Conservation (phyloP, 192 early-diverging fungal genomes). For the Podila epicladia region DNA sequence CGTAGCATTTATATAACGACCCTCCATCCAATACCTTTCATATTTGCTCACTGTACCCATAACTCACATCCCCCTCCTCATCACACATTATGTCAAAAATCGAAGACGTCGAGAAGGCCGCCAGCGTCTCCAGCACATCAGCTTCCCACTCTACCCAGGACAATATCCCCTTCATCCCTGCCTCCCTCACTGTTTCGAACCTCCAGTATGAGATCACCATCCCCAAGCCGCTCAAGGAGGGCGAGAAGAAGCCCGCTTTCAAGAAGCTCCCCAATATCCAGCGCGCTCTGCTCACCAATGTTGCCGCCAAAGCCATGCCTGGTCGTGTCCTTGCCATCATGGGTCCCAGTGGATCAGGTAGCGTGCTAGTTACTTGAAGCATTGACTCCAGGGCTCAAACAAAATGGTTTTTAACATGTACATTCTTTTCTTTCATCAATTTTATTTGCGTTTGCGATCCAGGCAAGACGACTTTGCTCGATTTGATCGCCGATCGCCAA, state of each 20-base stretch:
- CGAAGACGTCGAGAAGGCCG: constrained; percentile 12
- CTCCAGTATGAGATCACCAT: constrained; percentile 44
- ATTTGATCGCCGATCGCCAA: constrained; percentile 66
- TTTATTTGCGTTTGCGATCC: not conserved
- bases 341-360: constrained; percentile 66
- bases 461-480: constrained; percentile 75
- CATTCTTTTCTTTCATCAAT: not conserved
- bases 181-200: constrained; percentile 26
- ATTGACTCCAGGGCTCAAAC: too few relatives aligned
- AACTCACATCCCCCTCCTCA: not conserved
- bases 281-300: constrained; percentile 28
- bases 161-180: constrained; percentile 42
- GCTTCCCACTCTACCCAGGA: not conserved
- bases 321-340: constrained; percentile 71
- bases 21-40: not conserved
- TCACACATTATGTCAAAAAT: not conserved
- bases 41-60: not conserved
- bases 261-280: constrained; percentile 37
- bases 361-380: too few relatives aligned
- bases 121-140: constrained; percentile 6
- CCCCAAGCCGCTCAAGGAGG: constrained; percentile 23
- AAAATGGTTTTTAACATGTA: too few relatives aligned
- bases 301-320: constrained; percentile 47
- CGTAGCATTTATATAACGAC: not conserved
- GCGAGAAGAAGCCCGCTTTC: constrained; percentile 30